Evolutionary conservation across 768 basidiomycete genomes (phyloP).

Genomic region (Termitomyces sp.): DNA sequence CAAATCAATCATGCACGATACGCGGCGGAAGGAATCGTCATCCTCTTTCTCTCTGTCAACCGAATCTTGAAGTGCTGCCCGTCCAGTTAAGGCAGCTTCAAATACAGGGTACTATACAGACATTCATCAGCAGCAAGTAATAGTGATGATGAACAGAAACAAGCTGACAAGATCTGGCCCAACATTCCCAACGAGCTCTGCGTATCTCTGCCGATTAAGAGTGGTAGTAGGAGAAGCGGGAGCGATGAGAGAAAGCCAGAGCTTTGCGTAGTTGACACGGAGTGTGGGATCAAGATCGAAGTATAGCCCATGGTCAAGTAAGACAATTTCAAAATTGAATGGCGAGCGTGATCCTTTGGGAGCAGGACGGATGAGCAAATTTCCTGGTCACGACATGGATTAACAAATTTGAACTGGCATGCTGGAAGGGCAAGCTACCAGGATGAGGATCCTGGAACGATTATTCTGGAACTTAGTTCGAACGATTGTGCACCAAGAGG

Average conservation of each 20-base stretch:
- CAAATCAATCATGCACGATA: slow-evolving; percentile 75
- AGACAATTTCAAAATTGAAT: slow-evolving; percentile 93
- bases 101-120: slow-evolving; percentile 82
- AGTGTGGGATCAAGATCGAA: slow-evolving; percentile 84
- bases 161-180: slow-evolving; percentile 75
- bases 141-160: not conserved
- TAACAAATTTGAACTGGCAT: not conserved
- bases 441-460: slow-evolving; percentile 78
- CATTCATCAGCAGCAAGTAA: not conserved
- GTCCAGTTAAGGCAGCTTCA: slow-evolving; percentile 91
- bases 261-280: slow-evolving; percentile 78
- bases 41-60: slow-evolving; percentile 41
- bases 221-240: slow-evolving; percentile 61
- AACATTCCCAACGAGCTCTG: slow-evolving; percentile 88
- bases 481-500: not conserved
- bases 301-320: slow-evolving; percentile 92
- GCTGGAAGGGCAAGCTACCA: slow-evolving; percentile 35
- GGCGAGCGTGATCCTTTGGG: slow-evolving; percentile 62
- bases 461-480: slow-evolving; percentile 1
- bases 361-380: slow-evolving; percentile 84
- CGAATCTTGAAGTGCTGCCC: slow-evolving; percentile 68
- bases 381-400: slow-evolving; percentile 44
- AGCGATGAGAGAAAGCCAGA: slow-evolving; percentile 89
- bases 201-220: slow-evolving; percentile 78
- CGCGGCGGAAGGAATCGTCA: slow-evolving; percentile 47